Evolutionary conservation across 139 green algal species (phyloP), one percentile per base, ranked within the genome.

Genomic region (Auxenochlorella pyrenoidosa): DNA sequence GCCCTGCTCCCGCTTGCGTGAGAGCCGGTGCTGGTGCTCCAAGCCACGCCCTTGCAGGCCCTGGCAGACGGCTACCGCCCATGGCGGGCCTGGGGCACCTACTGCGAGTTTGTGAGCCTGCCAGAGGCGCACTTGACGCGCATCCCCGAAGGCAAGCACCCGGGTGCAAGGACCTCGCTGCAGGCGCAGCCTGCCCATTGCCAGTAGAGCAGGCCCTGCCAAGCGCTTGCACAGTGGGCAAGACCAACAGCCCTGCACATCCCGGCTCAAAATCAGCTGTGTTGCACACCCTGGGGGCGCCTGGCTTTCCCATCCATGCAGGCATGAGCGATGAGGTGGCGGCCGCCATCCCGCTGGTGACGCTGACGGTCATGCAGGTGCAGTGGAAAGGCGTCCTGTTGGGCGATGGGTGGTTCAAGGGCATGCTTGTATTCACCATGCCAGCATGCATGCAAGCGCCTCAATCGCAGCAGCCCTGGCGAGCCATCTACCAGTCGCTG

Each of bases 361-460:
- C 63, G 38, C 82, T 88, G 2, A 90, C 88, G 4, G 88, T 77
- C 1, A 86, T 70, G 82, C 88, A 90, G 75, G 82, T 44, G 60
- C 30, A 43, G 28, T 12, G 16, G 12, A 32, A 5, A 79, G 26
- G 72, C 8, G 12, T 12, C 28, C 2, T 38, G 66, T 10, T 54
- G 6, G 47, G 47, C 47, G 47, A 54, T 10, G 47, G 47, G 47
- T n/a, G 47, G 47, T 54, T 54, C 47, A 54, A 30, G 21, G 68
- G 1, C 41, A 43, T 51, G 70, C 36, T 77, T 24, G 0, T 10
- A n/a, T 47, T 16, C 66, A 73, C 1, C 16, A 36, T n/a, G 10
- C 30, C 26, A 71, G 63, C 63, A 36, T 38, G 63, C 28, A n/a
- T 18, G 63, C 28, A 71, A 54, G 47, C 47, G n/a, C n/a, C n/a